Percentiles rank a stretch among this genome's conserved stretches.
phyloP scores from a whole-genome alignment of 257 asterid species.

The Forsythia suspensa region DNA sequence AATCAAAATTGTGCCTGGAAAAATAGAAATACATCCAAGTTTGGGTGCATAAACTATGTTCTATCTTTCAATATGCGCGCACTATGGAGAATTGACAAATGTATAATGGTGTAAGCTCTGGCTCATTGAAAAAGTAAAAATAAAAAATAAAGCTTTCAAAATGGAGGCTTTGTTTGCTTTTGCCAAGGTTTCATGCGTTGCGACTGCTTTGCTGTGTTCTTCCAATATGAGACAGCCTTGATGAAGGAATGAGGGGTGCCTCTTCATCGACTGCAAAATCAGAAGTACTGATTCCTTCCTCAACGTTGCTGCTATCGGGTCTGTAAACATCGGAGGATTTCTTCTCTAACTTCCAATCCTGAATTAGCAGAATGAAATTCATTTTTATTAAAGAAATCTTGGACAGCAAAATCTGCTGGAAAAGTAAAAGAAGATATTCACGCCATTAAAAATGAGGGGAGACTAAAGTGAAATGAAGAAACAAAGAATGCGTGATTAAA shows the following conservation, averaged over 20 bases:
- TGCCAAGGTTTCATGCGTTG: conserved; percentile 21
- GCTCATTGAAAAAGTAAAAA: background rate
- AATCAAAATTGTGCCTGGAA: background rate
- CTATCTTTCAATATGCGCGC: background rate
- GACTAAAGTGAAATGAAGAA: background rate
- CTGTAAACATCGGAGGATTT: conserved; percentile 64
- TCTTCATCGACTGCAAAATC: conserved; percentile 52
- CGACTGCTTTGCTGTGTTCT: conserved; percentile 49
- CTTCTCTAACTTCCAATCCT: conserved; percentile 76
- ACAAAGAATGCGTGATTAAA: background rate
- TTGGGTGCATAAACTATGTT: background rate
- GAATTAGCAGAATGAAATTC: conserved; percentile 1
- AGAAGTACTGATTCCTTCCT: conserved; percentile 27
- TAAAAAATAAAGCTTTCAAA: conserved; percentile 13
- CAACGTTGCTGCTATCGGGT: conserved; percentile 36
- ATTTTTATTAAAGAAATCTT: background rate
- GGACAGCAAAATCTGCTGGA: no score
- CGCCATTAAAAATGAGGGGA: no score
- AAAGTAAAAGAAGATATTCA: no score
- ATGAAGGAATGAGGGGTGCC: conserved; percentile 55
- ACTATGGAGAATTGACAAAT: background rate
- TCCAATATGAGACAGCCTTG: conserved; percentile 66
- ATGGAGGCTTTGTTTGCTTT: background rate
- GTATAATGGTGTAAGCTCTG: background rate
- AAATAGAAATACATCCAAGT: background rate